Evolutionary conservation across 257 asterid species (phyloP), one percentile per base, ranked within the genome.

Genomic region (Rubia yunnanensis): DNA sequence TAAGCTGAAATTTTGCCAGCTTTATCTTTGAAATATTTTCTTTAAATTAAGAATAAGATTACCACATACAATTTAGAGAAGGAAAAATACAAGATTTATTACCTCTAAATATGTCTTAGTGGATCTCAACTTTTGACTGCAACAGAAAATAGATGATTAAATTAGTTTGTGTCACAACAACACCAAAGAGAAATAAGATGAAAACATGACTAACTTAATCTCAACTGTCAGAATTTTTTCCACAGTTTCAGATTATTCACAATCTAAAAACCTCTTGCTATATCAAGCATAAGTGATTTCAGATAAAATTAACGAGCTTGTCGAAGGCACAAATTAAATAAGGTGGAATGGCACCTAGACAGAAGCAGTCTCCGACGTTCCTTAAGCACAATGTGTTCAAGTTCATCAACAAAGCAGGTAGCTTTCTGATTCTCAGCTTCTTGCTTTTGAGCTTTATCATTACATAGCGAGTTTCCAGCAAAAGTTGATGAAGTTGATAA

Each of bases 351-450:
- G 58, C 73, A 88, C 97, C 97, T 88, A 61, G 77, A 48, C 22
- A 79, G 74, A 59, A 91, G 84, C 73, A 73, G 71, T 76, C 73
- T 74, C 71, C 76, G 74, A 35, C 98, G 88, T 32, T 82, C 89
- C 74, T 75, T 81, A 48, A 88, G 77, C 14, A 69, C 77, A 10
- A 85, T 70, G 67, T 83, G 79, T 69, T 91, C 96, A 39, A 85
- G 85, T 30, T 86, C 89, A 76, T 83, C 88, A 57, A 76, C 70
- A 73, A 10, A 52, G 63, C 72, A 79, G 49, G 35, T 70, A 30
- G 74, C 65, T 70, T 20, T 60, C 76, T 74, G 76, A 66, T 74
- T 61, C 69, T 82, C 81, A 58, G 59, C 56, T 46, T 72, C 70
- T 65, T 64, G 52, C 10, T 76, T 71, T 68, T 77, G 72, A 63